Percentiles rank a stretch among this genome's conserved stretches.
These are phyloP conservation scores for Paramecium tetraurelia DNA, from an alignment of 73 alveolate genomes.

Conservation along the genomic window DNA sequence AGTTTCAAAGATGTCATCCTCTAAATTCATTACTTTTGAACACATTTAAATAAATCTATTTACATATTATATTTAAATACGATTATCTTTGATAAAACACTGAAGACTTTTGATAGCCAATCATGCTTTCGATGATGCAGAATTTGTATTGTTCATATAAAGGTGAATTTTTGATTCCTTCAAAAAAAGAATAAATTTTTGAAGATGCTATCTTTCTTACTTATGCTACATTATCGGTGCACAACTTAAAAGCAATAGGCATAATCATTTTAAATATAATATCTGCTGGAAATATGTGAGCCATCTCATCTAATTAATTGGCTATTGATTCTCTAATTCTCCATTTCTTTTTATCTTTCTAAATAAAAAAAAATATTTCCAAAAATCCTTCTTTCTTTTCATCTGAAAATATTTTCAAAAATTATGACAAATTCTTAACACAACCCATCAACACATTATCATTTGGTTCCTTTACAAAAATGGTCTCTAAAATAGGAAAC, in stretches of 20 bases:
- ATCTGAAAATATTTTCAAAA: constrained; percentile 63
- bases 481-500: constrained; percentile 65
- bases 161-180: neutral
- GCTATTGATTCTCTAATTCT: constrained; percentile 67
- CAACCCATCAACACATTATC: constrained; percentile 58
- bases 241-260: constrained; percentile 68
- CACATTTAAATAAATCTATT: constrained; percentile 13
- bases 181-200: neutral
- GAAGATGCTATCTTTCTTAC: constrained; percentile 69
- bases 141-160: neutral
- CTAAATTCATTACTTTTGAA: neutral
- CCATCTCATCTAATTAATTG: constrained; percentile 58
- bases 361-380: constrained; percentile 61
- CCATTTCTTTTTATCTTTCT: constrained; percentile 72
- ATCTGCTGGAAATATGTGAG: constrained; percentile 65
- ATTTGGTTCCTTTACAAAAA: constrained; percentile 62
- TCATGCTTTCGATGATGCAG: neutral
- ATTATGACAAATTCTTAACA: constrained; percentile 67
- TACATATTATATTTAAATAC: neutral
- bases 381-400: constrained; percentile 66
- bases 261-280: constrained; percentile 63
- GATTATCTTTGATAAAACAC: constrained; percentile 7
- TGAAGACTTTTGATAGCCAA: neutral
- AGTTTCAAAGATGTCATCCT: neutral
- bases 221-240: constrained; percentile 71